phyloP scores from a whole-genome alignment of 306 rosid species.

The Trifolium repens region DNA sequence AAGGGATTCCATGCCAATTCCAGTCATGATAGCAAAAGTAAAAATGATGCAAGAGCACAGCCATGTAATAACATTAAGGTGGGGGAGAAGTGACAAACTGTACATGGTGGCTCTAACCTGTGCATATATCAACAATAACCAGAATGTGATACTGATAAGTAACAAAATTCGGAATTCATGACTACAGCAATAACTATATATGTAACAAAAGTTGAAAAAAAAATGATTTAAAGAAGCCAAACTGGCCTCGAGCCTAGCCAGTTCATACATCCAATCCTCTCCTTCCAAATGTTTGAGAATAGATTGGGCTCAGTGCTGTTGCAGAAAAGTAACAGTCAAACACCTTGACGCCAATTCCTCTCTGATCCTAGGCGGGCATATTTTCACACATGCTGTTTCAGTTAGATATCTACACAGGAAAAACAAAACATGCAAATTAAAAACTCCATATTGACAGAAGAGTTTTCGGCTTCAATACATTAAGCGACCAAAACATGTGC shows the following conservation, averaged over 20 bases:
- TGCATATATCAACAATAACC: constrained; percentile 82
- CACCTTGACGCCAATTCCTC: constrained; percentile 55
- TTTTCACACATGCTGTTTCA: constrained; percentile 59
- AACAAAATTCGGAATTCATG: constrained; percentile 72
- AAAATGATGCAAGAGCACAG: constrained; percentile 17
- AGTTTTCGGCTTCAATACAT: constrained; percentile 19
- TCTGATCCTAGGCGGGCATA: constrained; percentile 58
- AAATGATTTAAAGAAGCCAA: constrained; percentile 59
- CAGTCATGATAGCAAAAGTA: constrained; percentile 4
- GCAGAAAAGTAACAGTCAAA: constrained; percentile 59
- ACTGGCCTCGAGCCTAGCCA: constrained; percentile 66
- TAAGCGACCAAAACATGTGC: neutral
- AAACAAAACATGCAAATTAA: constrained; percentile 54
- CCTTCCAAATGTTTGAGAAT: constrained; percentile 57
- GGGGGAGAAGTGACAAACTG: constrained; percentile 34
- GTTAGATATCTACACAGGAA: constrained; percentile 96
- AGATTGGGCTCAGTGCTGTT: constrained; percentile 56
- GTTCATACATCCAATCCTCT: constrained; percentile 69
- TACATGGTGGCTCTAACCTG: constrained; percentile 58
- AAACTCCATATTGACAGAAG: constrained; percentile 43
- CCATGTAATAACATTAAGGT: constrained; percentile 5
- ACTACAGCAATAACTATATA: constrained; percentile 78
- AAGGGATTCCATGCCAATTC: constrained; percentile 10
- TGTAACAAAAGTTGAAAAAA: constrained; percentile 59
- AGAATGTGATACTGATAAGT: constrained; percentile 56